Evolutionary conservation across 352 stramenopile genomes (phyloP), one percentile per base, ranked within the genome.

Genomic region (Phytopythium cucurbitacearum): DNA sequence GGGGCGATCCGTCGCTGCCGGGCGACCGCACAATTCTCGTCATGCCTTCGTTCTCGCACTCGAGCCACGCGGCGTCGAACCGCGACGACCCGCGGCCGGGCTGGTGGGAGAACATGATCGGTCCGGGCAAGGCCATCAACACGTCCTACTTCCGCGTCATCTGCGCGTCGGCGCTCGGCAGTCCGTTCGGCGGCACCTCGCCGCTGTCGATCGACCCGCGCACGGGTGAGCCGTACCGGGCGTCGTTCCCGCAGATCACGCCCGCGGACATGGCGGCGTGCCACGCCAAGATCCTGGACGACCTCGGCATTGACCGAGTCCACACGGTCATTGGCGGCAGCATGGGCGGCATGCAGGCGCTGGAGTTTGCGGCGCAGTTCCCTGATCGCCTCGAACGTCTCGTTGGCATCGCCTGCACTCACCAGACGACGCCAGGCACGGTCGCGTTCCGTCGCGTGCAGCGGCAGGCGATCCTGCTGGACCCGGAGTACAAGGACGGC

Each of bases 61-160:
- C 74, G 44, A 91, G 80, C 49, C 83, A 94, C 49, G 83, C 78
- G 8, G 86, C 82, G 39, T 91, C 83, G 7, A 92, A 93, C 65
- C 76, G 77, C 7, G 80, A 89, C 40, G 80, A 91, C 53, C 76
- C 82, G 7, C 70, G 84, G 11, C 80, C 84, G 0, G 87, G 85
- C 7, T 96, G 87, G 87, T 96, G 87, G 87, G 68, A 93, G 53
- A 87, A 91, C 63, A 90, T 95, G 74, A 78, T 96, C 33, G 87
- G 87, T 16, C 85, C 84, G 6, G 82, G 84, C 41, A 88, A 89
- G 47, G 78, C 78, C 53, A 92, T 95, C 65, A 91, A 93, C 67
- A 95, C 84, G 57, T 92, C 86, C 16, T 88, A 80, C 65, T 96
- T 94, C 51, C 83, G 82, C 40, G 85, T 96, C 36, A 93, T 95